phyloP scores from a whole-genome alignment of 2,329 filamentous ascomycete genomes.

The Epichloe scottii region DNA sequence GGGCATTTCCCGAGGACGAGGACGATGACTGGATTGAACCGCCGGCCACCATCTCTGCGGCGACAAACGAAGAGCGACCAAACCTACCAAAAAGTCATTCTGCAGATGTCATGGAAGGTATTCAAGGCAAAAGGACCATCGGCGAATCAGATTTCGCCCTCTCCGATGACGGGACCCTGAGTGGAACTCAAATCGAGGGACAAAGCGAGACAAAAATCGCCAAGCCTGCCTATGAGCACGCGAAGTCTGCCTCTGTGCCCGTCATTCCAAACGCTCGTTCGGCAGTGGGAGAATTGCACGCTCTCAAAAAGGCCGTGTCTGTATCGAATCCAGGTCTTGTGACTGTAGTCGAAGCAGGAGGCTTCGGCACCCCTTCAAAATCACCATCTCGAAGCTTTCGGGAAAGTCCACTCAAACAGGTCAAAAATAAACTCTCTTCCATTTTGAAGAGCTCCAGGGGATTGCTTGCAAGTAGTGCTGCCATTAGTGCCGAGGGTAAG shows the following conservation, averaged over 20 bases:
- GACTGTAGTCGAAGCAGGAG: conserved; percentile 32
- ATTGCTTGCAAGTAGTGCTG: conserved; percentile 66
- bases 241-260: conserved; percentile 38
- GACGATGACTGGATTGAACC: conserved; percentile 54
- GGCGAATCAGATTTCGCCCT: conserved; percentile 26
- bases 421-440: conserved; percentile 85
- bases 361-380: conserved; percentile 37
- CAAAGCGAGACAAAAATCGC: conserved; percentile 1
- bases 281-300: conserved; percentile 11
- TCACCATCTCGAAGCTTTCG: conserved; percentile 43
- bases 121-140: conserved; percentile 35
- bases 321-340: conserved; percentile 42
- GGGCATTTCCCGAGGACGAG: conserved; percentile 46
- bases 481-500: conserved; percentile 50
- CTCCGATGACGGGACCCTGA: conserved; percentile 3
- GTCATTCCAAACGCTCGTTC: conserved; percentile 26
- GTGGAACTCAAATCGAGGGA: not conserved
- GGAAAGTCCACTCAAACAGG: conserved; percentile 78
- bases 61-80: conserved; percentile 28
- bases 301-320: conserved; percentile 48
- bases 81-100: conserved; percentile 48
- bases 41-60: conserved; percentile 21
- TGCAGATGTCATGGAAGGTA: conserved; percentile 47
- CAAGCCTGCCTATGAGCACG: conserved; percentile 3
- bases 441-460: conserved; percentile 81